These are phyloP conservation scores for Linaria vulgaris DNA, from an alignment of 257 asterid genomes.

Conservation along the genomic window DNA sequence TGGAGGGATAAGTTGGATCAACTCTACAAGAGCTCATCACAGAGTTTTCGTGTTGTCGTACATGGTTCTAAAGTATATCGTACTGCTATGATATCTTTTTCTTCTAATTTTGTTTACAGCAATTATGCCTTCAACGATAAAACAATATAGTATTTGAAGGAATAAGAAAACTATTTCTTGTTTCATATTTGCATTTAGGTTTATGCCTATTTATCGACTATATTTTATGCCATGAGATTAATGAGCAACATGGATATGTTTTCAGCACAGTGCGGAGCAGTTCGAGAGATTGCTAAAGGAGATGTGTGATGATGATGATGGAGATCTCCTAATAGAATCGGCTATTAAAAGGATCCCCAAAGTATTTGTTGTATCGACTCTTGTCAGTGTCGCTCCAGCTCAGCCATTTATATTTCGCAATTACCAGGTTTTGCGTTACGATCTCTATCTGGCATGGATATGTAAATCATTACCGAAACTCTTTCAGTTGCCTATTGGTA, in stretches of 20 bases:
- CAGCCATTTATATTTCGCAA: constrained; percentile 98
- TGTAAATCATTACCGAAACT: constrained; percentile 20
- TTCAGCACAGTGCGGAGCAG: constrained; percentile 99
- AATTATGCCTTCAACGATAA: constrained; percentile 14
- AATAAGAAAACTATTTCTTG: constrained; percentile 10
- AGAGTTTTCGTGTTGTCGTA: constrained; percentile 93
- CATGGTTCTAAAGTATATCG: constrained; percentile 89
- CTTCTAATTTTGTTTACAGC: constrained; percentile 21
- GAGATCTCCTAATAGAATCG: constrained; percentile 96
- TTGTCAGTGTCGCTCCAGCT: constrained; percentile 93
- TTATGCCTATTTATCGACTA: no score
- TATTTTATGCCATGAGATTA: constrained; percentile 21
- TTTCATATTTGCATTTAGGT: no score
- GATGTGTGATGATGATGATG: constrained; percentile 95
- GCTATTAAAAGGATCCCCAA: constrained; percentile 87
- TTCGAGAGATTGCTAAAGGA: constrained; percentile 93
- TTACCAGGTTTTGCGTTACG: constrained; percentile 68
- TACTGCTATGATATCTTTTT: constrained; percentile 21
- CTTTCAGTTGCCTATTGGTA: constrained; percentile 20
- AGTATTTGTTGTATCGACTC: constrained; percentile 93
- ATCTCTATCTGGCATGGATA: constrained; percentile 16
- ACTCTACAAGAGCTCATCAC: constrained; percentile 97
- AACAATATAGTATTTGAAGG: not conserved
- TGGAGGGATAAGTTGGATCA: constrained; percentile 99
- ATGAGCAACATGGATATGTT: constrained; percentile 38